Evolutionary conservation across 352 stramenopile species (phyloP).

Genomic region (Phytophthora pseudosyringae): DNA sequence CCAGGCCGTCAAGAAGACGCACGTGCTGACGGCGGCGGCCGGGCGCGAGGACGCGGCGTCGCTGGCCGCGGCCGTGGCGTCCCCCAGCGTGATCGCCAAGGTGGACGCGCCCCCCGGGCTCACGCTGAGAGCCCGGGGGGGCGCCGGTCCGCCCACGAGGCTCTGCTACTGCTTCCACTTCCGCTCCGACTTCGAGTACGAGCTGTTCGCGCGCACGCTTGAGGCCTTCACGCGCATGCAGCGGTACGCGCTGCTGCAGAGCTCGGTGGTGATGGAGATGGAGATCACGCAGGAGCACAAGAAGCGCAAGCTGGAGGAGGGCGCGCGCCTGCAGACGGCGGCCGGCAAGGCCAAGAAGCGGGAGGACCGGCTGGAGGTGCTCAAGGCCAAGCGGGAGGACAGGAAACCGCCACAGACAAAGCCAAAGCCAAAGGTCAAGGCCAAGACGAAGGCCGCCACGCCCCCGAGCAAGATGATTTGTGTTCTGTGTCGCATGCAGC

Average conservation of each 20-base stretch:
- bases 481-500: constrained; percentile 53
- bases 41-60: constrained; percentile 12
- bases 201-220: constrained; percentile 52
- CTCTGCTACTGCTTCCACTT: constrained; percentile 80
- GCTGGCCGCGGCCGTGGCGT: constrained; percentile 23
- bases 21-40: constrained; percentile 15
- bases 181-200: constrained; percentile 56
- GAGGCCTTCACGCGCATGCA: constrained; percentile 47
- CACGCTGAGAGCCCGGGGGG: constrained; percentile 9
- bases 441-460: constrained; percentile 11
- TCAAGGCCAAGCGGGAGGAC: constrained; percentile 15
- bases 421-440: constrained; percentile 14
- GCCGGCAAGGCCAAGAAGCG: constrained; percentile 25
- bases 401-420: constrained; percentile 6
- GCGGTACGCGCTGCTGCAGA: constrained; percentile 52
- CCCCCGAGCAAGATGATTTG: constrained; percentile 42
- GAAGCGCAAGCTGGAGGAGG: constrained; percentile 20
- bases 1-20: constrained; percentile 20
- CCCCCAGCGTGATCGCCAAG: constrained; percentile 17
- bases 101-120: not conserved
- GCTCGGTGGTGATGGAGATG: constrained; percentile 63
- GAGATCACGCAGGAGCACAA: constrained; percentile 49
- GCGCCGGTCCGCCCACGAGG: constrained; percentile 5
- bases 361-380: constrained; percentile 12
- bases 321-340: constrained; percentile 13